Evolutionary conservation across 257 asterid genomes (phyloP).

Genomic region (Voacanga thouarsii): DNA sequence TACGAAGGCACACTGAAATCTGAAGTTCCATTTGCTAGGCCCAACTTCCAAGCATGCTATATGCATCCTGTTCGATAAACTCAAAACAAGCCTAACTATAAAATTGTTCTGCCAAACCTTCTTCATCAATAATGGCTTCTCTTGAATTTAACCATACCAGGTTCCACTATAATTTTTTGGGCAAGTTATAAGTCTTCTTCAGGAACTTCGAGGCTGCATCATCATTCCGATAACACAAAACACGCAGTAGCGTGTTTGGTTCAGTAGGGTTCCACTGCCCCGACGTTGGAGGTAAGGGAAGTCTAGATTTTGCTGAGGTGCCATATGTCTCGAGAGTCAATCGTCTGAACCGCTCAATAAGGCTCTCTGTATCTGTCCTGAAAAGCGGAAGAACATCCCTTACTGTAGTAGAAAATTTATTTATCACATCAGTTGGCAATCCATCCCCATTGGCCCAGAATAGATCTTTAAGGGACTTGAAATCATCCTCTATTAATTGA

Average conservation of each 20-base stretch:
- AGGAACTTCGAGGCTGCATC: slow-evolving; percentile 91
- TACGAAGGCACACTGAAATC: slow-evolving; percentile 10
- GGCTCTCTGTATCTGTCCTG: slow-evolving; percentile 63
- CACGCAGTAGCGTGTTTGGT: slow-evolving; percentile 82
- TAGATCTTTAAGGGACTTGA: slow-evolving; percentile 72
- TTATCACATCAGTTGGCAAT: slow-evolving; percentile 63
- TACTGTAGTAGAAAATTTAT: slow-evolving; percentile 60
- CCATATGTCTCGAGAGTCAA: slow-evolving; percentile 62
- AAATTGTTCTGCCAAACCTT: not conserved
- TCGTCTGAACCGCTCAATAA: slow-evolving; percentile 66
- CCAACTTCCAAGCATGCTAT: not conserved
- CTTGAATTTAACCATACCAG: not conserved
- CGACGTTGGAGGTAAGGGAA: slow-evolving; percentile 91
- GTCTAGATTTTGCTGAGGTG: slow-evolving; percentile 72
- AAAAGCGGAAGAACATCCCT: slow-evolving; percentile 75
- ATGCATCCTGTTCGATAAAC: not conserved
- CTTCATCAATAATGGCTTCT: not conserved
- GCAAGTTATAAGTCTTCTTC: slow-evolving; percentile 83
- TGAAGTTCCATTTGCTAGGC: not conserved
- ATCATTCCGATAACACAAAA: slow-evolving; percentile 83
- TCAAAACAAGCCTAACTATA: slow-evolving; percentile 4
- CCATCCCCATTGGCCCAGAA: slow-evolving; percentile 97
- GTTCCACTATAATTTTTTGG: slow-evolving; percentile 55
- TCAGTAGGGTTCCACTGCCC: slow-evolving; percentile 92
- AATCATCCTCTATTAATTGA: slow-evolving; percentile 77